phyloP scores from a whole-genome alignment of 1,284 basidiomycete species.

The Sparassis latifolia region DNA sequence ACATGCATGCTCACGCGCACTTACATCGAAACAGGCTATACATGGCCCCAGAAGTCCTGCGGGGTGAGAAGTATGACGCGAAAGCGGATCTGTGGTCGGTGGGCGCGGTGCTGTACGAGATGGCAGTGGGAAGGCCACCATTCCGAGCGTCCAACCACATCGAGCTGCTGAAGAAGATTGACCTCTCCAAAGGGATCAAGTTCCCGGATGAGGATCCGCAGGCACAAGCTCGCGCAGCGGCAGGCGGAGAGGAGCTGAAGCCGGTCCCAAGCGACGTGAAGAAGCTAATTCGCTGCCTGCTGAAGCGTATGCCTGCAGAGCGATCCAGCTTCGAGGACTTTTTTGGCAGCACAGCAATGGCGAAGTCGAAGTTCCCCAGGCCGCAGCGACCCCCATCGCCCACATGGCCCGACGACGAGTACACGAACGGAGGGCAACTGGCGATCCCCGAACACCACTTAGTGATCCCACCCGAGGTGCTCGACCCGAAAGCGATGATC shows the following conservation, averaged over 20 bases:
- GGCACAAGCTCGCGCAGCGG: constrained; percentile 25
- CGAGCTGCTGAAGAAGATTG: constrained; percentile 91
- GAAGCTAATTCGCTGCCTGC: constrained; percentile 73
- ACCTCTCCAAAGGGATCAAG: constrained; percentile 77
- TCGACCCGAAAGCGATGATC: constrained; percentile 72
- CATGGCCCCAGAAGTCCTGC: constrained; percentile 98
- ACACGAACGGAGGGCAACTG: constrained; percentile 11
- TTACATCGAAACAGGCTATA: constrained; percentile 58
- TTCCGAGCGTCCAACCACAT: constrained; percentile 96
- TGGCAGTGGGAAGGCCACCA: constrained; percentile 88
- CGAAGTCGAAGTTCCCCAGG: constrained; percentile 68
- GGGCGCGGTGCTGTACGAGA: constrained; percentile 95
- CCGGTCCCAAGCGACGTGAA: constrained; percentile 85
- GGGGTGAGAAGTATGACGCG: constrained; percentile 97
- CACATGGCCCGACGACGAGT: constrained; percentile 22
- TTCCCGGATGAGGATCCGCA: constrained; percentile 85
- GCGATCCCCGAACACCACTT: constrained; percentile 58
- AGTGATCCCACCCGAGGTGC: constrained; percentile 66
- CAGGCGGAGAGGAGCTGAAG: constrained; percentile 38
- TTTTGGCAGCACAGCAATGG: constrained; percentile 78
- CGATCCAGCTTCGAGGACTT: constrained; percentile 91
- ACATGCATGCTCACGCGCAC: neutral
- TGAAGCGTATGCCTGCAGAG: constrained; percentile 82
- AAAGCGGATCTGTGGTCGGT: constrained; percentile 98
- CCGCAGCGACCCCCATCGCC: constrained; percentile 23